These are phyloP conservation scores for Takakia lepidozioides DNA, from an alignment of 225 moss, liverwort and hornwort species.

Conservation along the genomic window DNA sequence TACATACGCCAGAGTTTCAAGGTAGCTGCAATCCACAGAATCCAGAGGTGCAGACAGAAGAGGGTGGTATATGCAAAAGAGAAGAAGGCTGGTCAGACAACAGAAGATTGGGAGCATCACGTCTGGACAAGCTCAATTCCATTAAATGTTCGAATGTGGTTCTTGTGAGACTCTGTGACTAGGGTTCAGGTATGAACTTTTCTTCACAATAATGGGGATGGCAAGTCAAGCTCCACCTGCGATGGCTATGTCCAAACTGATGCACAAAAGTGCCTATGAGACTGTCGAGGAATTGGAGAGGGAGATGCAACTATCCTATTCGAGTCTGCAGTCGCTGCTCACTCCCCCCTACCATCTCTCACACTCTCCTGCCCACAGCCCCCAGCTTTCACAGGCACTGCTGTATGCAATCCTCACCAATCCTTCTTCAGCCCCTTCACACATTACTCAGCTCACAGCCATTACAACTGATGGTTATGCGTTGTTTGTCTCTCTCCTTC, in stretches of 20 bases:
- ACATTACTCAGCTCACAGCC: constrained; percentile 79
- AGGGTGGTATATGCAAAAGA: no score
- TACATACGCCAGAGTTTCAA: no score
- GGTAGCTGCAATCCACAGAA: no score
- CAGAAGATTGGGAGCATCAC: no score
- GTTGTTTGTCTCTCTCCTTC: constrained; percentile 69
- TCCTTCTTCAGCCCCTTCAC: constrained; percentile 66
- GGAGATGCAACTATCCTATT: constrained; percentile 65
- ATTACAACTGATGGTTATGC: constrained; percentile 90
- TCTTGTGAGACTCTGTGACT: no score
- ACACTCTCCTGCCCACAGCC: constrained; percentile 58
- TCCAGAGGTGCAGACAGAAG: no score
- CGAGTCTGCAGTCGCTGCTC: constrained; percentile 60
- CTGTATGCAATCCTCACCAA: constrained; percentile 74
- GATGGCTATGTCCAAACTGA: constrained; percentile 74
- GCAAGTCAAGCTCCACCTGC: constrained; percentile 37
- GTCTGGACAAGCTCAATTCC: no score
- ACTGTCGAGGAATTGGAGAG: constrained; percentile 77
- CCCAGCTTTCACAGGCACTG: constrained; percentile 86
- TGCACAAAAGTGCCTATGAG: constrained; percentile 66
- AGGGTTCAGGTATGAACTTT: no score
- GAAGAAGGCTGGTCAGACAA: no score
- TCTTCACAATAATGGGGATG: constrained; percentile 34
- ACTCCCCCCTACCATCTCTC: constrained; percentile 75
- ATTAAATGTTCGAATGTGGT: no score